Evolutionary conservation across 2,329 filamentous ascomycete genomes (phyloP).

Genomic region (Emergomyces orientalis): DNA sequence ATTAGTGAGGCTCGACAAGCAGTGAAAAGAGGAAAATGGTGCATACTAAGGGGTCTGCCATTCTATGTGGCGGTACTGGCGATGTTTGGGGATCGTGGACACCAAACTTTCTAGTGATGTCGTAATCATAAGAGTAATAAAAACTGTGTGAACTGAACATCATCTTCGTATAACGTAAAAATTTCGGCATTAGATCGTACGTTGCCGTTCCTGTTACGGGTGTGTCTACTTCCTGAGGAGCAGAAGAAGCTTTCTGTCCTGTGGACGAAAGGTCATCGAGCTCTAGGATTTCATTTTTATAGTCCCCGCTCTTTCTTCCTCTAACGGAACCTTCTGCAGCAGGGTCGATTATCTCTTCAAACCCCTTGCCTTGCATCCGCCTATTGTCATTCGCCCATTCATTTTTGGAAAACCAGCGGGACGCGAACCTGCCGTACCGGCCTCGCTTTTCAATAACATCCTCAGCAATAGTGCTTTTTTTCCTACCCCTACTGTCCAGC

Average conservation of each 20-base stretch:
- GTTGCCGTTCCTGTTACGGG: conserved; percentile 29
- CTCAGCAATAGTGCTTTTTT: conserved; percentile 59
- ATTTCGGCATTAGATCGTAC: conserved; percentile 63
- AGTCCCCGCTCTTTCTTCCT: conserved; percentile 8
- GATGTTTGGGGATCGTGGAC: conserved; percentile 33
- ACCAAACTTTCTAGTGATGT: conserved; percentile 63
- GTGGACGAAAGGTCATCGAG: conserved; percentile 14
- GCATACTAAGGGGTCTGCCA: conserved; percentile 58
- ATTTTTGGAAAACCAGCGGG: conserved; percentile 80
- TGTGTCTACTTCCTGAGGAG: neutral
- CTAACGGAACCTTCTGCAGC: conserved; percentile 1
- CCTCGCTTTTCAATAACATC: conserved; percentile 79
- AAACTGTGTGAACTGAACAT: conserved; percentile 81
- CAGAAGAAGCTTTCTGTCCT: conserved; percentile 6
- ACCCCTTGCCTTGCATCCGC: conserved; percentile 1
- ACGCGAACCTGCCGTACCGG: conserved; percentile 78
- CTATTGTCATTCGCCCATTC: conserved; percentile 54
- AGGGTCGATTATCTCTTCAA: conserved; percentile 10
- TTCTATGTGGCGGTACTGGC: conserved; percentile 56
- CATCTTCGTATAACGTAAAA: conserved; percentile 73
- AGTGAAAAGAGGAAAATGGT: conserved; percentile 1
- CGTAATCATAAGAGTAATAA: conserved; percentile 90
- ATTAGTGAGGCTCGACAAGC: conserved; percentile 4
- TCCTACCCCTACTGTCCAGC: conserved; percentile 32
- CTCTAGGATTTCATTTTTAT: conserved; percentile 12